These are phyloP conservation scores for Leccinum longicurvipes DNA, from an alignment of 768 basidiomycete genomes.

Conservation along the genomic window DNA sequence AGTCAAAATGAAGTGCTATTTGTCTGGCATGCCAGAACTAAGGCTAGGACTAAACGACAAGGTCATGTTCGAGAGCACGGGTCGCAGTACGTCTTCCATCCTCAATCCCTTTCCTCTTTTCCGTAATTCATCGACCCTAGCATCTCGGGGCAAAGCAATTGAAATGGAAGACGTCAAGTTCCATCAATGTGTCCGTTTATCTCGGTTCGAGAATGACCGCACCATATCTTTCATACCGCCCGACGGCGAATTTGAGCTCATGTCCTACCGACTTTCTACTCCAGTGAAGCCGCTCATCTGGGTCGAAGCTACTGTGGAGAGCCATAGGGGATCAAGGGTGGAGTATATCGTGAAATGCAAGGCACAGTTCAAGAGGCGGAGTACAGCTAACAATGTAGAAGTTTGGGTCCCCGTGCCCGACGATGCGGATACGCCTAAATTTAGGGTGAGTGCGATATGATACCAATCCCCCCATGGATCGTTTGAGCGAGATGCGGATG, in stretches of 20 bases:
- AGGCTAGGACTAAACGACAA: conserved; percentile 96
- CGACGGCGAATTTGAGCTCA: conserved; percentile 97
- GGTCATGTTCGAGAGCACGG: conserved; percentile 98
- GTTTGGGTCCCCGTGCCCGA: conserved; percentile 99
- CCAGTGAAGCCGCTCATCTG: conserved; percentile 94
- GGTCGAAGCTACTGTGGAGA: conserved; percentile 95
- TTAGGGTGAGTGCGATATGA: conserved; percentile 74
- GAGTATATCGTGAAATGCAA: conserved; percentile 96
- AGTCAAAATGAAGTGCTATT: conserved; percentile 99
- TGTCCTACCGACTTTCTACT: conserved; percentile 95
- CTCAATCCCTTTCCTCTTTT: too few relatives aligned
- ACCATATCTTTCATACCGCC: conserved; percentile 99
- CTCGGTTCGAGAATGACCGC: conserved; percentile 97
- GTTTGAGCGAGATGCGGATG: too few relatives aligned
- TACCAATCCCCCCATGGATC: too few relatives aligned
- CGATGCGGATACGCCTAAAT: conserved; percentile 97
- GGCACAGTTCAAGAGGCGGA: conserved; percentile 96
- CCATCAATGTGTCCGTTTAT: conserved; percentile 97
- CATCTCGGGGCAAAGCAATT: conserved; percentile 87
- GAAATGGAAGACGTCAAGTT: conserved; percentile 99
- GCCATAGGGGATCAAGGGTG: conserved; percentile 87
- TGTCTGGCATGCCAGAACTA: conserved; percentile 99
- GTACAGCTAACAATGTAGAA: conserved; percentile 97
- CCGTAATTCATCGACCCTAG: not conserved
- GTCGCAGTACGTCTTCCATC: conserved; percentile 69